Percentiles rank a stretch among this genome's conserved stretches.
phyloP scores from a whole-genome alignment of 1,139 yeast species.

The Eremothecium gossypii region DNA sequence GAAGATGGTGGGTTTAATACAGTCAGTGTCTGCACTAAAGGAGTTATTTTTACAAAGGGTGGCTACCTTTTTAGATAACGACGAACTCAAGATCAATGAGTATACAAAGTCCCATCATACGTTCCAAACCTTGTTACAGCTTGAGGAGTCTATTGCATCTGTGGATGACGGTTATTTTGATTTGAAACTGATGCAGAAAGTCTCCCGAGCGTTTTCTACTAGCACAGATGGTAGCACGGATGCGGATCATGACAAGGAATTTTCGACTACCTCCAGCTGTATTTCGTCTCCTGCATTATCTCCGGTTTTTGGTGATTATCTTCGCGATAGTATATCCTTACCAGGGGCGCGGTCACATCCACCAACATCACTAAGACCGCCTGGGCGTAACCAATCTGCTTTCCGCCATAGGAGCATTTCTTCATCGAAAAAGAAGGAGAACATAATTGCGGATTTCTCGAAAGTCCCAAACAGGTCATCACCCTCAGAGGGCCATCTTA shows the following conservation, averaged over 20 bases:
- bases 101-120: slow-evolving; percentile 27
- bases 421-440: too few species aligned
- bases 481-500: too few species aligned
- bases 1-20: slow-evolving; percentile 46
- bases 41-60: slow-evolving; percentile 17
- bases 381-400: too few species aligned
- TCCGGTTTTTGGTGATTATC: too few species aligned
- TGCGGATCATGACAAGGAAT: not conserved
- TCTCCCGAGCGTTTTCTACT: slow-evolving; percentile 27
- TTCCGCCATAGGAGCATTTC: too few species aligned
- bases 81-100: slow-evolving; percentile 31
- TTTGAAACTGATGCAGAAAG: slow-evolving; percentile 42
- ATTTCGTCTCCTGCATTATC: too few species aligned
- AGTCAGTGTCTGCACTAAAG: slow-evolving; percentile 28
- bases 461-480: too few species aligned
- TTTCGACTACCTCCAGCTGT: not conserved
- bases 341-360: too few species aligned
- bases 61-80: slow-evolving; percentile 15
- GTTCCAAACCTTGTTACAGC: slow-evolving; percentile 16
- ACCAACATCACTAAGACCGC: too few species aligned
- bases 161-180: slow-evolving; percentile 60
- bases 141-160: slow-evolving; percentile 31
- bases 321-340: too few species aligned
- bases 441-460: too few species aligned
- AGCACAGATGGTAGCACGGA: slow-evolving; percentile 13